A percentile compares a stretch with the other conserved stretches of the same genome.
Evolutionary conservation across 2,329 filamentous ascomycete genomes (phyloP).

Genomic region (Aspergillus eucalypticola): DNA sequence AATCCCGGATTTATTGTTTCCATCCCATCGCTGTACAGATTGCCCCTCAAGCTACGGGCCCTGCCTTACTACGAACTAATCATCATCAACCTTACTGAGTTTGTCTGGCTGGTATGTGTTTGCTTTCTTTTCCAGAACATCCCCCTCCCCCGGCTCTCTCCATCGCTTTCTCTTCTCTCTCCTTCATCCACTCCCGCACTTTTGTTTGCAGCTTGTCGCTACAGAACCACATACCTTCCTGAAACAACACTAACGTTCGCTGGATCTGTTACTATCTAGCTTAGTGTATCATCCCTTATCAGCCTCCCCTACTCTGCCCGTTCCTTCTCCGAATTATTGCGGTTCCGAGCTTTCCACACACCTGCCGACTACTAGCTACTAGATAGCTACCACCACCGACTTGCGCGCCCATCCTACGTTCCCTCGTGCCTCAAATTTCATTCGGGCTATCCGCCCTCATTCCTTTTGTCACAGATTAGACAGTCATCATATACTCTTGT

Average conservation of each 20-base stretch:
- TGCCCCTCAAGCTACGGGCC: neutral
- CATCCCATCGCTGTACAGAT: neutral
- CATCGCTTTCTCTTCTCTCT: constrained; percentile 15
- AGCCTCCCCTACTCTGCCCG: constrained; percentile 8
- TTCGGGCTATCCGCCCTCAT: neutral
- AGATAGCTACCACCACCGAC: constrained; percentile 1
- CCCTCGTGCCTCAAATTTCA: neutral
- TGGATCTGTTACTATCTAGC: neutral
- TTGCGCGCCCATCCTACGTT: constrained; percentile 6
- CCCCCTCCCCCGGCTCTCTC: neutral
- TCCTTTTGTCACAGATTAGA: too few species aligned
- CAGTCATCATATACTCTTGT: neutral
- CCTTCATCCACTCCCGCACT: neutral
- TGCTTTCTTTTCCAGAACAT: neutral
- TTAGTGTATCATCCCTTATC: constrained; percentile 6
- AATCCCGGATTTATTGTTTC: neutral
- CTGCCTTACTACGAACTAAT: neutral
- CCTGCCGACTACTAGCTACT: neutral
- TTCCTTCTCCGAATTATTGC: constrained; percentile 3
- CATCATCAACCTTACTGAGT: neutral
- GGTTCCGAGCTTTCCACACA: constrained; percentile 4
- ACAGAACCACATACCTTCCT: constrained; percentile 21
- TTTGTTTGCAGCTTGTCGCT: constrained; percentile 1
- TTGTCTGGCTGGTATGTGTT: constrained; percentile 4
- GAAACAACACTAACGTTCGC: neutral